Evolutionary conservation across 371 early-diverging fungal genomes (phyloP).

Genomic region (Mucor saturninus): DNA sequence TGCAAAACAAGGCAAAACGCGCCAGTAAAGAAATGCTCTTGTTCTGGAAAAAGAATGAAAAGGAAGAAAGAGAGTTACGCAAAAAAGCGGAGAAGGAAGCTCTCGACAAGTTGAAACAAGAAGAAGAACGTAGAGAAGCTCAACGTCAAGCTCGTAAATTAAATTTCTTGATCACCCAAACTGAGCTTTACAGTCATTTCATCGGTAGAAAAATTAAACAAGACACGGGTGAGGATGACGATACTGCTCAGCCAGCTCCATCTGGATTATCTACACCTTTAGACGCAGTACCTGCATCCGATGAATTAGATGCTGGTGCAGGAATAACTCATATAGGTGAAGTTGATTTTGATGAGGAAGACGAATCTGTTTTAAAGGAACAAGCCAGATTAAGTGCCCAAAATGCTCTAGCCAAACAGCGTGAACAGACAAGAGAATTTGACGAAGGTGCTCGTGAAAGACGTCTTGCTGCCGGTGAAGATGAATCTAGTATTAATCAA

Average conservation of each 20-base stretch:
- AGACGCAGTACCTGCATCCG: conserved; percentile 6
- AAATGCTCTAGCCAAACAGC: conserved; percentile 78
- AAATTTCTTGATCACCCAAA: conserved; percentile 96
- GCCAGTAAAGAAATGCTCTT: conserved; percentile 68
- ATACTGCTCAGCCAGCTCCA: conserved; percentile 42
- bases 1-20: conserved; percentile 49
- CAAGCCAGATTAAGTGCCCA: conserved; percentile 80
- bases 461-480: conserved; percentile 49
- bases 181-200: conserved; percentile 97
- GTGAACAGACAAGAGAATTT: conserved; percentile 72
- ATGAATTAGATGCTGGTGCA: conserved; percentile 25
- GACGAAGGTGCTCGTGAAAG: conserved; percentile 66
- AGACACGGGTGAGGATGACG: conserved; percentile 49
- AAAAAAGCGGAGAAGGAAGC: conserved; percentile 93
- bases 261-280: conserved; percentile 32
- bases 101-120: conserved; percentile 77
- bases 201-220: conserved; percentile 80
- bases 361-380: conserved; percentile 72
- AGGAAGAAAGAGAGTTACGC: conserved; percentile 88
- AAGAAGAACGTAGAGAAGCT: conserved; percentile 92
- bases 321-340: conserved; percentile 51
- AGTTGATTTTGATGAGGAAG: conserved; percentile 82
- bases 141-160: conserved; percentile 93
- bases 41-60: conserved; percentile 92
- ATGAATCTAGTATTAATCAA: conserved; percentile 52